These are phyloP conservation scores for Asterochloris erici DNA, from an alignment of 139 green algal genomes.

Conservation along the genomic window DNA sequence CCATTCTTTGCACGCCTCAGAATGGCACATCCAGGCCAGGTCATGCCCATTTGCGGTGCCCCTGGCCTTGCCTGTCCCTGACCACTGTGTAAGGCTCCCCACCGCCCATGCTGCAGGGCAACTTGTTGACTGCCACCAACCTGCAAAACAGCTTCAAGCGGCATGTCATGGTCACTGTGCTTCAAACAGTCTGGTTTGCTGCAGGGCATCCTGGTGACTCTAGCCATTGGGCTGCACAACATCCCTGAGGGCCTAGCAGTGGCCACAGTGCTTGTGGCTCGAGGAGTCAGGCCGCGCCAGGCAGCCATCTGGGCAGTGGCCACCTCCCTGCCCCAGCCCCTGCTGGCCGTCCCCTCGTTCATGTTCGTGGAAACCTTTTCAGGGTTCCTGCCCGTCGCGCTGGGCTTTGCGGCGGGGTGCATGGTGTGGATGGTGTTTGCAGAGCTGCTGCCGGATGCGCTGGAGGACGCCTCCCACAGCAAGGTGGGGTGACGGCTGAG, in stretches of 20 bases:
- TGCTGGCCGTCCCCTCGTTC: constrained; percentile 90
- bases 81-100: too few species aligned
- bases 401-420: constrained; percentile 97
- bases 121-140: too few species aligned
- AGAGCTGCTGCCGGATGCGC: constrained; percentile 92
- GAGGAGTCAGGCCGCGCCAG: constrained; percentile 64
- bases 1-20: too few species aligned
- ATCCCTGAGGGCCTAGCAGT: constrained; percentile 95
- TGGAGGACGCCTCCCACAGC: constrained; percentile 47
- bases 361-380: constrained; percentile 93
- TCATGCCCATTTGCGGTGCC: too few species aligned
- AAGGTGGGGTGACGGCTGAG: constrained; percentile 5
- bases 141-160: too few species aligned
- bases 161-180: too few species aligned
- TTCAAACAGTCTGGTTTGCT: too few species aligned
- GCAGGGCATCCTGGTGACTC: constrained; percentile 85
- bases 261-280: constrained; percentile 83
- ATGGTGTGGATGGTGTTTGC: constrained; percentile 99
- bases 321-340: constrained; percentile 80
- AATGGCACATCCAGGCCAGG: too few species aligned
- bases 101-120: too few species aligned
- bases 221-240: constrained; percentile 98
- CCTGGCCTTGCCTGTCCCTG: too few species aligned
- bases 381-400: constrained; percentile 79
- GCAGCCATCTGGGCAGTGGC: constrained; percentile 76